Evolutionary conservation across 1,284 basidiomycete genomes (phyloP), one percentile per base, ranked within the genome.

Genomic region (Pseudozyma tsukubaensis): DNA sequence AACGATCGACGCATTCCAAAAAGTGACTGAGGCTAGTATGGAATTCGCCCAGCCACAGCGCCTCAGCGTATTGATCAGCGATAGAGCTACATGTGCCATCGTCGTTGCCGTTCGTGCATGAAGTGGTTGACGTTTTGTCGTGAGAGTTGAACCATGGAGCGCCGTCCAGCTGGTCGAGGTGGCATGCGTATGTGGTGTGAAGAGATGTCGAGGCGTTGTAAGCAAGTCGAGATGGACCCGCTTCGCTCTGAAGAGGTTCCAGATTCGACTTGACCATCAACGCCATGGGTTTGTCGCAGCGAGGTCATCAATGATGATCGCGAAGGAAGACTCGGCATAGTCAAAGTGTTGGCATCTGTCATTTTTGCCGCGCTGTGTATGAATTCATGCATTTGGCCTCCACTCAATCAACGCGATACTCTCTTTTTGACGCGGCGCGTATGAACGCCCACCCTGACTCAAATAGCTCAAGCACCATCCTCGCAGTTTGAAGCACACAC

Each of bases 41-140:
- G 24, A 54, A 49, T 40, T 75, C 72, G 16, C 72, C 72, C 7
- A 75, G 68, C 72, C 72, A 75, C 4, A 75, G 49, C 0, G 60
- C 43, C 35, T 75, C 72, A 9, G 48, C 60, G 35, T 75, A 75
- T 16, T 54, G 39, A 37, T 51, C 47, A 7, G 21, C n/a, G 1
- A 72, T 48, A 9, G 52, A 35, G n/a, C 42, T 36, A 10, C 40
- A 34, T 2, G 45, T 37, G 11, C 13, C 19, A 13, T 10, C 37
- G n/a, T 32, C 50, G 14, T 9, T 16, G 39, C 14, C n/a, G 5
- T 34, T 2, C 8, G 12, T 14, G 18, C 21, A 36, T 13, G 32
- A 14, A 11, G n/a, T 18, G n/a, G 42, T 37, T 7, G 45, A 5
- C 19, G 48, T n/a, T 10, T 40, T 52, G 37, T 50, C 51, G n/a